Evolutionary conservation across 495 filamentous ascomycete genomes (phyloP).

Genomic region (Astrocystis sublimbata): DNA sequence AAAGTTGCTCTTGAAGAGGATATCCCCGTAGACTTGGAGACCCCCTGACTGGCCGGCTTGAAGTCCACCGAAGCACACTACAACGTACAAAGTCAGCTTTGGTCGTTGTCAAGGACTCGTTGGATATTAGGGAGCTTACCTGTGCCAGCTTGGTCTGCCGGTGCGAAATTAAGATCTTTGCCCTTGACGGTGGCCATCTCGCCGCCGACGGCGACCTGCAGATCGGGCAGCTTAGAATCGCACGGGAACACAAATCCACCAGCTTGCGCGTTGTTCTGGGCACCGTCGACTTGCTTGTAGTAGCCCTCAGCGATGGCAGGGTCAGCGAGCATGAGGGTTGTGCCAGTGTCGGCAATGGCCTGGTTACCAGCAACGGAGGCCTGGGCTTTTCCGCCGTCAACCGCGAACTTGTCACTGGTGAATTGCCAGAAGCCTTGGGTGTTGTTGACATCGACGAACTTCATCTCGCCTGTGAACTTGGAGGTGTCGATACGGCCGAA

Average conservation of each 20-base stretch:
- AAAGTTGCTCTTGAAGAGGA: constrained; percentile 78
- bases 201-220: constrained; percentile 65
- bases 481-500: constrained; percentile 70
- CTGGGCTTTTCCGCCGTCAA: constrained; percentile 48
- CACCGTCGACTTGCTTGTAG: constrained; percentile 62
- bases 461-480: constrained; percentile 65
- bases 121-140: constrained; percentile 36
- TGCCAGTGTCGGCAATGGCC: constrained; percentile 73
- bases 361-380: constrained; percentile 42
- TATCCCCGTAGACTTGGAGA: constrained; percentile 75
- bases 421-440: constrained; percentile 77
- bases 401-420: constrained; percentile 55
- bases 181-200: constrained; percentile 65
- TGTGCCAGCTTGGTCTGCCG: constrained; percentile 43
- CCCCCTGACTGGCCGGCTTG: constrained; percentile 59
- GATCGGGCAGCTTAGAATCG: constrained; percentile 56
- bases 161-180: constrained; percentile 63
- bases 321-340: constrained; percentile 70
- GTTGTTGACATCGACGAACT: constrained; percentile 63
- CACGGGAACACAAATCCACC: constrained; percentile 64
- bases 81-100: constrained; percentile 17
- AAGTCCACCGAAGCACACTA: constrained; percentile 72
- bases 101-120: background rate
- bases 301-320: constrained; percentile 60
- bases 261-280: constrained; percentile 47